Conservation (phyloP, 257 asterid species). For the Nyctanthes arbortristis region DNA sequence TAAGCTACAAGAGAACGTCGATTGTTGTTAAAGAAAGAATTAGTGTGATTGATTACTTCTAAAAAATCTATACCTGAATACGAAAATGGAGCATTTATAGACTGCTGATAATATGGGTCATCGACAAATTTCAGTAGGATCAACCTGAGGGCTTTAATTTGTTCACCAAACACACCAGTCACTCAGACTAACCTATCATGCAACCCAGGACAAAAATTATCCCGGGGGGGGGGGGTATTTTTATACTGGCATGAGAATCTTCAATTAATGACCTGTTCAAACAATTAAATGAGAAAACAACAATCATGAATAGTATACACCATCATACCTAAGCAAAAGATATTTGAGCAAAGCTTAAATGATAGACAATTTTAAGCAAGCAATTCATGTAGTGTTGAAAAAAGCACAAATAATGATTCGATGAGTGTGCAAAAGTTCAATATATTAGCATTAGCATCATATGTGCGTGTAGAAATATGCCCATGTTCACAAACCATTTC, state of each 20-base stretch:
- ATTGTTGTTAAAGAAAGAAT: no score
- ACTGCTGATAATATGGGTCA: conserved; percentile 69
- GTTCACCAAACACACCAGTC: conserved; percentile 63
- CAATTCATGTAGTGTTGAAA: no score
- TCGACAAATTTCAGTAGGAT: conserved; percentile 72
- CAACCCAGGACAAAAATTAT: conserved; percentile 74
- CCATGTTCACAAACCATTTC: no score
- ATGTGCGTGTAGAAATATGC: no score
- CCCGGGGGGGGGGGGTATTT: conserved; percentile 88
- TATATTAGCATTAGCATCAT: no score
- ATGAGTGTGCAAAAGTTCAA: no score
- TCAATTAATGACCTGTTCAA: conserved; percentile 70
- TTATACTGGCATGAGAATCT: conserved; percentile 75
- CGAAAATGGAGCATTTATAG: conserved; percentile 67
- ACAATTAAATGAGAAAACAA: conserved; percentile 12
- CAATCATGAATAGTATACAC: no score
- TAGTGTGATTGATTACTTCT: not conserved
- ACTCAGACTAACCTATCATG: conserved; percentile 85
- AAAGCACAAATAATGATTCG: no score
- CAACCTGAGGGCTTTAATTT: conserved; percentile 75
- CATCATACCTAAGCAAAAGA: no score
- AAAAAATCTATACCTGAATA: conserved; percentile 59
- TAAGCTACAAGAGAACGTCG: no score
- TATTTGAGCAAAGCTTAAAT: no score
- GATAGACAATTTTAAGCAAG: no score